These are phyloP conservation scores for Wickerhamiella azyma DNA, from an alignment of 805 yeast genomes.

Conservation along the genomic window DNA sequence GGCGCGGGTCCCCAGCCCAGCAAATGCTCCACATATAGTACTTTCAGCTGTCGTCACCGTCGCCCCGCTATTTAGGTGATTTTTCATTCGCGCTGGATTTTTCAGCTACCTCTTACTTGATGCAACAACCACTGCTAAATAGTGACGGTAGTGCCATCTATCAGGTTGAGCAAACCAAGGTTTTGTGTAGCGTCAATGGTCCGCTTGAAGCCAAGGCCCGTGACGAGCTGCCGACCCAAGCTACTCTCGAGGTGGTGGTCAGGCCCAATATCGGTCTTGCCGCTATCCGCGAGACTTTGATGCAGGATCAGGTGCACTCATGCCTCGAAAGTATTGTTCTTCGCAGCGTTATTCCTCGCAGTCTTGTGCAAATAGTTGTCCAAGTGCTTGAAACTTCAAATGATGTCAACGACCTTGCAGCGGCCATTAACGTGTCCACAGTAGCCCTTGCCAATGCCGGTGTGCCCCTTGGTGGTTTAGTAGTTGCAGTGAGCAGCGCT, in stretches of 20 bases:
- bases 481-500: conserved; percentile 42
- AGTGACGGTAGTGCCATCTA: conserved; percentile 70
- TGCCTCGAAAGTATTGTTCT: conserved; percentile 49
- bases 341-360: conserved; percentile 61
- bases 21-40: conserved; percentile 52
- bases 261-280: conserved; percentile 70
- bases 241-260: conserved; percentile 64
- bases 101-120: not conserved
- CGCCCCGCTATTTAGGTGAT: conserved; percentile 29
- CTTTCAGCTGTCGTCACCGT: conserved; percentile 41
- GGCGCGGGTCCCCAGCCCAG: conserved; percentile 52
- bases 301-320: conserved; percentile 57
- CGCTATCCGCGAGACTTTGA: conserved; percentile 52
- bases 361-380: conserved; percentile 53
- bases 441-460: conserved; percentile 68
- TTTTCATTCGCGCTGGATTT: conserved; percentile 4
- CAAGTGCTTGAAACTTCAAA: conserved; percentile 42
- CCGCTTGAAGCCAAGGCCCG: conserved; percentile 76
- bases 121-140: conserved; percentile 29
- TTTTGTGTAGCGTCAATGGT: conserved; percentile 71
- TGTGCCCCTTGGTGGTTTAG: conserved; percentile 50
- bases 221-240: conserved; percentile 70
- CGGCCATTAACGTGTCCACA: conserved; percentile 58
- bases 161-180: conserved; percentile 31
- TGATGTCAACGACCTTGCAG: conserved; percentile 41